Base-by-base conservation (phyloP, 2,329 filamentous ascomycete genomes). In the Neocucurbitaria cava region DNA sequence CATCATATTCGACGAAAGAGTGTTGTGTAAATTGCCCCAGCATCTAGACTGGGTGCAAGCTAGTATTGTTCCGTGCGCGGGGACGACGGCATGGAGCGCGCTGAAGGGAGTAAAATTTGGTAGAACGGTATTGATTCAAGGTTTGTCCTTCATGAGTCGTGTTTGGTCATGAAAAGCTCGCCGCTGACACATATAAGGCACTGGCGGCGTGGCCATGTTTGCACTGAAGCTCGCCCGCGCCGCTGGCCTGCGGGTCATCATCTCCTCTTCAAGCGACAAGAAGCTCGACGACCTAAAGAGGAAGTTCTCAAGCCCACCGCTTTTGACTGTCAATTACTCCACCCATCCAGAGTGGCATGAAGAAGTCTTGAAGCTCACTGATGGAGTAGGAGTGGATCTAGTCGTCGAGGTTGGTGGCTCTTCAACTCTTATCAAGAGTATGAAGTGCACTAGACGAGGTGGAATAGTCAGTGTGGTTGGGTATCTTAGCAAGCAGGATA, bases 301-400 rank as follows among this genome's bases (percentile, higher is more conserved):
- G 20, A 24, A 40, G 20, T 40, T 40, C n/a, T 11, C 20, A 3
- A 40, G 20, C 21, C 38, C 38, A 15, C 38, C 38, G 5, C 0
- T 42, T 8, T 61, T 20, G 18, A 58, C 52, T 71, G 82, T 88
- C 63, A 87, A 88, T 72, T 89, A 88, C 69, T 82, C 79, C 44
- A 77, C 69, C 0, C 77, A 79, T n/a, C 68, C 80, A 0, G 79
- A 83, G 39, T 87, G 85, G 84, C 82, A 84, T 9, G 74, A 78
- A 5, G 79, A 80, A 38, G 85, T 83, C 23, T 78, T 79, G 59
- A 74, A 73, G 4, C 70, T 82, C 11, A 80, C 78, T 0, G 52
- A 67, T 8, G 59, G 65, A 35, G 63, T 67, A 21, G 75, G 75
- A 20, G 75, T 70, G 1, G 78, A 82, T 57, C 76, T 78, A 44